Base-by-base conservation (phyloP, 768 basidiomycete species). In the Tulasnella sp. region DNA sequence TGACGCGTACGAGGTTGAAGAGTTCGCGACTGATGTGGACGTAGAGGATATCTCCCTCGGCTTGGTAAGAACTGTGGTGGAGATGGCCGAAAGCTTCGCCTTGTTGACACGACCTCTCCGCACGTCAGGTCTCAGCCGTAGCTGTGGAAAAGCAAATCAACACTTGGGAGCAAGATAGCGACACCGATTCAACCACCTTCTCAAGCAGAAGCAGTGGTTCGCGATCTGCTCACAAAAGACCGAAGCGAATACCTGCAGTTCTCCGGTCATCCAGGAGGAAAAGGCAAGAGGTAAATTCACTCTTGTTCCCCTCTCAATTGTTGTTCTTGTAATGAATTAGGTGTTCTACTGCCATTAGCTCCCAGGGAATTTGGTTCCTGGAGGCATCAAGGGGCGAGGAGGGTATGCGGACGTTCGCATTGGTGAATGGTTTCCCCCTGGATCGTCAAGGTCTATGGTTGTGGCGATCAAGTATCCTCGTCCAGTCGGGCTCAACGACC, bases 391-490 rank as follows among this genome's bases (percentile, higher is more conserved):
- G 32, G 61, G 61, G 26, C 26, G 61, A 67, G 61, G 61, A 67
- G 61, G 61, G 61, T 67, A 67, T 9, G 61, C 61, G 15, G 61
- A 67, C 61, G 61, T 67, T 15, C 61, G 29, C 18, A 35, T 67
- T 6, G 61, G 61, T 18, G 61, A 67, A 18, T 67, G 61, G 61
- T 35, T 67, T 18, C 61, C 61, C 5, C 61, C 61, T 67, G 61
- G 61, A 67, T 16, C 61, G 29, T 26, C 23, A 16, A 67, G 29
- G 61, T 15, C 61, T 2, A 67, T 67, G 61, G 32, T 35, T 4
- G 61, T 67, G 26, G 61, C 61, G 11, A 67, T 67, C 61, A 67
- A 67, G 13, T 67, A 67, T 67, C 61, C 61, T 67, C 61, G 61
- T 3, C 61, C 61, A 13, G 61, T 67, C 26, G 61, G 61, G 26